Conservation (phyloP, 805 yeast species). For the Saccharomycopsis fermentans region DNA sequence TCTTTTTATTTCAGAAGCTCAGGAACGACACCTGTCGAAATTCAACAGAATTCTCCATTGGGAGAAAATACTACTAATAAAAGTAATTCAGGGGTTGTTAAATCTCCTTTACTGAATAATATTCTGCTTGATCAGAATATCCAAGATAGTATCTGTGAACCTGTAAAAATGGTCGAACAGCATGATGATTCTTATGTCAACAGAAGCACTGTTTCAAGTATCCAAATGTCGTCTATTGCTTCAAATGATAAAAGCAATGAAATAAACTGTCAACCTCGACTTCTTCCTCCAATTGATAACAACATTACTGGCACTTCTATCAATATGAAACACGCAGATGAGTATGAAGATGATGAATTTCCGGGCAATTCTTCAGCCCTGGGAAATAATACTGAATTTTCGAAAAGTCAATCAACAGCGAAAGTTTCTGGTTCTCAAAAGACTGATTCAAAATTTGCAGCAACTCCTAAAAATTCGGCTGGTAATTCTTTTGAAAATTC, state of each 20-base stretch:
- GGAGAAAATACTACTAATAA: not conserved
- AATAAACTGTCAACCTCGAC: not conserved
- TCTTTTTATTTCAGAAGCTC: not conserved
- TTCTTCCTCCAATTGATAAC: not conserved
- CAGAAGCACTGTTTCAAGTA: too few relatives aligned
- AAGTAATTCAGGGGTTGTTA: not conserved
- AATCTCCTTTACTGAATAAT: not conserved
- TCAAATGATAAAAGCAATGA: not conserved
- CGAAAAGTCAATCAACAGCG: not conserved
- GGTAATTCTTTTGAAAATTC: not conserved
- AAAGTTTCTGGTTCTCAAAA: not conserved
- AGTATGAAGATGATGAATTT: not conserved
- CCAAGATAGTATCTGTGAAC: not conserved
- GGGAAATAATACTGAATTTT: not conserved
- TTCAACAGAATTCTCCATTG: not conserved
- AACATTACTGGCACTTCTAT: not conserved
- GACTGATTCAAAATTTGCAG: not conserved
- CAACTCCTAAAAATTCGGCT: not conserved
- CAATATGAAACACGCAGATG: not conserved
- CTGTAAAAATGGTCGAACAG: not conserved
- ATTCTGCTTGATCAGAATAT: not conserved
- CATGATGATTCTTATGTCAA: not conserved
- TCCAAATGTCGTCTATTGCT: too few relatives aligned
- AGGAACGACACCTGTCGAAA: not conserved
- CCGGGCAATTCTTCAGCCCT: not conserved